Evolutionary conservation across 2,329 filamentous ascomycete species (phyloP).

Genomic region (Cytospora leucostoma): DNA sequence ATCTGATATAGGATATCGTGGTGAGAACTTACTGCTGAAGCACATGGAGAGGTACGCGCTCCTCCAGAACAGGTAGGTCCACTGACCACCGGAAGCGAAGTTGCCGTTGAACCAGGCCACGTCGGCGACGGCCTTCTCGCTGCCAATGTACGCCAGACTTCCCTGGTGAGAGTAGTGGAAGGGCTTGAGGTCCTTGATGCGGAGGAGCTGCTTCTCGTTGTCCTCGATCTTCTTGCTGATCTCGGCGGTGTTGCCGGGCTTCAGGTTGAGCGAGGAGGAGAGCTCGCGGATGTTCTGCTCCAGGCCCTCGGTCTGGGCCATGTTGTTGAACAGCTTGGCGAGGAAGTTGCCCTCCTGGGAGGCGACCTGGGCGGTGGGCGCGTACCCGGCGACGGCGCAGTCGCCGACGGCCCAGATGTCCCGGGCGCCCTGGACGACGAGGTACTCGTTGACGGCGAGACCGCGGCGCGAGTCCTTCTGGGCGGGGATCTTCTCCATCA

Average conservation of each 20-base stretch:
- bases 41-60: slow-evolving; percentile 99
- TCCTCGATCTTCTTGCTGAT: slow-evolving; percentile 75
- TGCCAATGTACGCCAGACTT: slow-evolving; percentile 94
- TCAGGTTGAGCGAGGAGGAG: slow-evolving; percentile 60
- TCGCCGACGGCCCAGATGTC: slow-evolving; percentile 98
- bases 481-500: slow-evolving; percentile 88
- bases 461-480: slow-evolving; percentile 95
- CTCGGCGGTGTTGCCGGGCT: slow-evolving; percentile 67
- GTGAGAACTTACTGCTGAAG: slow-evolving; percentile 84
- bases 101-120: slow-evolving; percentile 98
- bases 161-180: slow-evolving; percentile 99
- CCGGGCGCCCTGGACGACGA: slow-evolving; percentile 94
- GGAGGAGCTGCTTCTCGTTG: slow-evolving; percentile 81
- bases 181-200: slow-evolving; percentile 92
- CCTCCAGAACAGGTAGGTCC: slow-evolving; percentile 98
- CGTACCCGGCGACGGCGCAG: slow-evolving; percentile 96
- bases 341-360: slow-evolving; percentile 95
- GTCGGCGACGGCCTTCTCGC: slow-evolving; percentile 93
- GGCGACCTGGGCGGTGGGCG: slow-evolving; percentile 94
- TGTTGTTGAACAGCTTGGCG: slow-evolving; percentile 95
- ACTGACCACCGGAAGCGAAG: slow-evolving; percentile 85
- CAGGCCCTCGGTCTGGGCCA: slow-evolving; percentile 89
- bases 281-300: slow-evolving; percentile 75
- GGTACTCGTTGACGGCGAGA: slow-evolving; percentile 96
- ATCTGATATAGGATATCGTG: slow-evolving; percentile 24